These are phyloP conservation scores for Sphagnum tenellum DNA, from an alignment of 225 moss, liverwort and hornwort genomes.

Conservation along the genomic window DNA sequence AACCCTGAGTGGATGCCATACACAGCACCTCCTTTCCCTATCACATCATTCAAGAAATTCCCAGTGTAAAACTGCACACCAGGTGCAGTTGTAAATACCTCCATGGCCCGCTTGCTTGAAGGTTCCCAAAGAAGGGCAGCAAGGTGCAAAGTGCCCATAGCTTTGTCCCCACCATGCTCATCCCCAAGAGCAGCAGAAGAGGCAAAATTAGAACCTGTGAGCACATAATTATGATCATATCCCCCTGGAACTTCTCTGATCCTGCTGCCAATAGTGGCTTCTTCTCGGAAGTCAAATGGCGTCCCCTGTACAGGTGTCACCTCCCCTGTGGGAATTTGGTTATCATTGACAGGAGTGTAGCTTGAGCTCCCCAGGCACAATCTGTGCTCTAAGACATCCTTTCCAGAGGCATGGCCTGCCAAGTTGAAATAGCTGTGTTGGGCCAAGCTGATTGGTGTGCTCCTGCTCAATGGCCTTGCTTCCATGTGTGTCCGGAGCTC, in stretches of 20 bases:
- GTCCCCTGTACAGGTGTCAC: constrained; percentile 41
- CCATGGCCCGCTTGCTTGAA: constrained; percentile 63
- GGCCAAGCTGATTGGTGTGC: constrained; percentile 70
- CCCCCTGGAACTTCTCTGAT: constrained; percentile 49
- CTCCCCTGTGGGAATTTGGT: constrained; percentile 56
- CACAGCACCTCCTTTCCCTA: constrained; percentile 63
- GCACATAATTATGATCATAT: constrained; percentile 91
- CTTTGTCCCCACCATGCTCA: constrained; percentile 2
- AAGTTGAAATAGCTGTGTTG: constrained; percentile 83
- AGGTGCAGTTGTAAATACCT: constrained; percentile 69
- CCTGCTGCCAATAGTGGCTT: constrained; percentile 45
- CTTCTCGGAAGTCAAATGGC: constrained; percentile 64
- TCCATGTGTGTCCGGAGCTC: constrained; percentile 77
- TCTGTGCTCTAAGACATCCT: constrained; percentile 46
- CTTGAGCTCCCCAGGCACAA: constrained; percentile 41
- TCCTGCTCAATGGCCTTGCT: constrained; percentile 49
- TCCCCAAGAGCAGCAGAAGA: background rate
- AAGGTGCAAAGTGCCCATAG: constrained; percentile 27
- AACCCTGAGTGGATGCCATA: constrained; percentile 47
- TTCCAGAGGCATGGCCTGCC: constrained; percentile 48
- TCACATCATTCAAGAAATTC: constrained; percentile 32
- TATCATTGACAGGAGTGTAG: constrained; percentile 51
- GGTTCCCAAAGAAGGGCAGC: constrained; percentile 69
- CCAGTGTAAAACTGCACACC: constrained; percentile 84
- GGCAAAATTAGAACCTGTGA: constrained; percentile 5